Percentiles rank a stretch among this genome's conserved stretches.
Evolutionary conservation across 1,139 yeast genomes (phyloP).

Genomic region (Groenewaldozyma auringiensis): DNA sequence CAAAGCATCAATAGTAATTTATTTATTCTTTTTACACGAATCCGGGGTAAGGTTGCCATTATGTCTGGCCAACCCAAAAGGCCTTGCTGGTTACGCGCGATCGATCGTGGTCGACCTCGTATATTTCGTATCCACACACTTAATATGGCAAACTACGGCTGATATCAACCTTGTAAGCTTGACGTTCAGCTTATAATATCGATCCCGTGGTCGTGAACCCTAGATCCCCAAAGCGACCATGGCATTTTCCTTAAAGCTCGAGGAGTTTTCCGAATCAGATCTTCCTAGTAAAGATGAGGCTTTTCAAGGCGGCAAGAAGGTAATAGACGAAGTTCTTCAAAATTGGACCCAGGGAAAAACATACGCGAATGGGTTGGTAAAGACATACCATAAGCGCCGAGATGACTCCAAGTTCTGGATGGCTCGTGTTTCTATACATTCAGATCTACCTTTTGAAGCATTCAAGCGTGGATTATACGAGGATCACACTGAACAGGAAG

Average conservation of each 20-base stretch:
- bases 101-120: too few species aligned
- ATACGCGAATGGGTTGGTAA: slow-evolving; percentile 24
- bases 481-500: slow-evolving; percentile 34
- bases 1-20: too few species aligned
- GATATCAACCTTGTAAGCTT: too few species aligned
- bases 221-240: too few species aligned
- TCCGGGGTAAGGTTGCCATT: too few species aligned
- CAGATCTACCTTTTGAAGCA: slow-evolving; percentile 27
- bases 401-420: slow-evolving; percentile 40
- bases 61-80: too few species aligned
- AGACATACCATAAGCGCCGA: slow-evolving; percentile 32
- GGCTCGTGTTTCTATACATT: slow-evolving; percentile 38
- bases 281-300: slow-evolving; percentile 23
- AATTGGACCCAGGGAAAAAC: slow-evolving; percentile 22
- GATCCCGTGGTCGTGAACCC: too few species aligned
- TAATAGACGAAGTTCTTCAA: slow-evolving; percentile 16
- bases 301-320: slow-evolving; percentile 19
- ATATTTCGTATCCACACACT: too few species aligned
- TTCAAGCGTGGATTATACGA: slow-evolving; percentile 26
- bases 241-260: slow-evolving; percentile 18
- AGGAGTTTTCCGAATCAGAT: slow-evolving; percentile 18
- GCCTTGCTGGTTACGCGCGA: too few species aligned
- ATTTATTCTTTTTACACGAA: too few species aligned
- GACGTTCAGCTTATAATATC: too few species aligned
- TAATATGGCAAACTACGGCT: too few species aligned